Conservation (phyloP, 805 yeast genomes). For the Alloascoidea hylecoeti region DNA sequence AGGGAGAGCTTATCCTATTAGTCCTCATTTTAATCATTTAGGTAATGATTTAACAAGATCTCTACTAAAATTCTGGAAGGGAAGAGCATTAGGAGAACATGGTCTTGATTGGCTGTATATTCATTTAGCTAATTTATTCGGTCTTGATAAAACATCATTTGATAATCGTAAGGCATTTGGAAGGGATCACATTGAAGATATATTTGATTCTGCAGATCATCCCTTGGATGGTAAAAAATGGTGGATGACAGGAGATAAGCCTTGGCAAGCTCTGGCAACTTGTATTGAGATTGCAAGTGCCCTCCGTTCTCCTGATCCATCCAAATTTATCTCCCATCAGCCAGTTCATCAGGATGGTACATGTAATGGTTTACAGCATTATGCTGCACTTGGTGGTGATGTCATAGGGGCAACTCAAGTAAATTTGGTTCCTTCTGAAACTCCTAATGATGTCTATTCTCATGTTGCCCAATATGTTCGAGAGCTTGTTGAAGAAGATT, state of each 20-base stretch:
- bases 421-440: conserved; percentile 37
- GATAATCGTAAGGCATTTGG: conserved; percentile 34
- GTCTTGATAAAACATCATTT: conserved; percentile 39
- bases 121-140: conserved; percentile 46
- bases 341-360: conserved; percentile 60
- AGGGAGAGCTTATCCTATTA: conserved; percentile 51
- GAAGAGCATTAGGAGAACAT: conserved; percentile 31
- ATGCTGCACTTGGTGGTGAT: conserved; percentile 63
- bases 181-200: conserved; percentile 28
- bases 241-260: conserved; percentile 48
- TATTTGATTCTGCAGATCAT: conserved; percentile 29
- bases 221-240: conserved; percentile 32
- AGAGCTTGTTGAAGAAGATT: conserved; percentile 26
- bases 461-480: conserved; percentile 38
- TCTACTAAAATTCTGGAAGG: conserved; percentile 45
- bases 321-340: conserved; percentile 30
- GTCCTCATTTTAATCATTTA: conserved; percentile 49
- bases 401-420: conserved; percentile 51
- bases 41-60: conserved; percentile 50
- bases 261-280: conserved; percentile 48
- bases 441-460: conserved; percentile 49
- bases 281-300: conserved; percentile 41
- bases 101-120: conserved; percentile 50
- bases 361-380: conserved; percentile 56
- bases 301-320: conserved; percentile 30